Evolutionary conservation across 345 rosid species (phyloP), one percentile per base, ranked within the genome.

Genomic region (Gynandropsis gynandra): DNA sequence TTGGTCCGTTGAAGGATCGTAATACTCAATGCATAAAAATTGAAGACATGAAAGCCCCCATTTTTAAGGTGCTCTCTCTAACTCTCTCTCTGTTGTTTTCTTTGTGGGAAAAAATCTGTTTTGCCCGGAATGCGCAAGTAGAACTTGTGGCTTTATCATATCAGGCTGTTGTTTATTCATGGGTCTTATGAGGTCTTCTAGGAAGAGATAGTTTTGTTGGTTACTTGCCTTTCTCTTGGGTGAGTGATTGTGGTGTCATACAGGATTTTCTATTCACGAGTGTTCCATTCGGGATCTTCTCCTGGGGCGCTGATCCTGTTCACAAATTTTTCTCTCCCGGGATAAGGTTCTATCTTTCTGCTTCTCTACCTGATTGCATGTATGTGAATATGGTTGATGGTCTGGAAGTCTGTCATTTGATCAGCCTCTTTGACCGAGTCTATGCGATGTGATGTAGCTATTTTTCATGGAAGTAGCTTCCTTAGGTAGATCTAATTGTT

Each of bases 181-280:
- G 18, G 54, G 69, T 64, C 33, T 15, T 63, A 5, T 14, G 62
- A 45, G 59, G 62, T 55, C 59, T 65, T 42, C 43, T 68, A 61
- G 80, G 76, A 67, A 68, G 68, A 72, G 71, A 68, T 59, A 66
- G 74, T 47, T 70, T 71, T 67, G 33, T 70, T 72, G 69, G 76
- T 63, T 72, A 58, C 58, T 77, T 76, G 71, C 78, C 74, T 71
- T 65, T 62, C 64, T 15, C 42, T 55, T 69, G 73, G 79, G 75
- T 70, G 79, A 75, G 86, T 75, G 79, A 81, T 75, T 72, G 71
- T 74, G 72, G 79, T 84, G 77, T 67, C 80, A 65, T 81, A 75
- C 88, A 78, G 85, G 83, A 72, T 64, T 70, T 36, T 59, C 72
- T 59, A 20, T 64, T 55, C 73, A 58, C 58, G 42, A 69, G 47